Percentiles rank a stretch among this genome's conserved stretches.
phyloP scores from a whole-genome alignment of 2,329 filamentous ascomycete genomes.

The Aspergillus versicolor region DNA sequence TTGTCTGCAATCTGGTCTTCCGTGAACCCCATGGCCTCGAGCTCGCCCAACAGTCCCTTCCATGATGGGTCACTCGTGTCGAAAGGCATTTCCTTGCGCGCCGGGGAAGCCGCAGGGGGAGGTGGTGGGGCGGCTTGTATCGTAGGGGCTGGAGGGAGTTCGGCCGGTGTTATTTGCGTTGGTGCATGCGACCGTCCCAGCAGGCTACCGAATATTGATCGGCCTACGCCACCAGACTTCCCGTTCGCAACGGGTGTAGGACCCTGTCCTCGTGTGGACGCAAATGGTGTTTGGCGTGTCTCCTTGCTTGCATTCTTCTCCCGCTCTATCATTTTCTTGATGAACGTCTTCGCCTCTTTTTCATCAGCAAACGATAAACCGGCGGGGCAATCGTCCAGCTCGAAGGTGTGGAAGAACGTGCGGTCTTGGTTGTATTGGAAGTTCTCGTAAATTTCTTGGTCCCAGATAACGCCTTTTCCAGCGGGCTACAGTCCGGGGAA shows the following conservation, averaged over 20 bases:
- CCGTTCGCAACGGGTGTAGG: conserved; percentile 43
- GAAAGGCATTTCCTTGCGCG: conserved; percentile 48
- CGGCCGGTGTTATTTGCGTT: conserved; percentile 24
- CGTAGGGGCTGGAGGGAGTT: conserved; percentile 25
- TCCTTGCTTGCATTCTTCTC: conserved; percentile 94
- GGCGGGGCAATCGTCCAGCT: conserved; percentile 87
- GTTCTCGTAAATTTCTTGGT: conserved; percentile 94
- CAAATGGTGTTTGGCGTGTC: conserved; percentile 75
- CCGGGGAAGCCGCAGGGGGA: conserved; percentile 27
- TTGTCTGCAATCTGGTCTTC: conserved; percentile 68
- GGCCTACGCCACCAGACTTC: conserved; percentile 47
- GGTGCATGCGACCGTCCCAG: conserved; percentile 49
- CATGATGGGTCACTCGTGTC: conserved; percentile 63
- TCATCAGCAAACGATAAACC: conserved; percentile 92
- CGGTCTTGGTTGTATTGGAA: conserved; percentile 96
- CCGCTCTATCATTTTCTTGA: conserved; percentile 94
- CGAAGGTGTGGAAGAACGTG: conserved; percentile 96
- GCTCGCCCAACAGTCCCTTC: conserved; percentile 60
- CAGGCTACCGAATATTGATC: conserved; percentile 53
- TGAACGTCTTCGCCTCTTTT: conserved; percentile 94
- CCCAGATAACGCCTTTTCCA: conserved; percentile 86
- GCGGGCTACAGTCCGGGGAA: conserved; percentile 55
- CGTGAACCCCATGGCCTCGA: conserved; percentile 65
- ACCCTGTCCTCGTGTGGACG: conserved; percentile 50
- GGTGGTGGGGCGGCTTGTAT: conserved; percentile 34